Percentiles rank a stretch among this genome's conserved stretches.
Evolutionary conservation across 257 asterid genomes (phyloP).

Genomic region (Capsicum pubescens): DNA sequence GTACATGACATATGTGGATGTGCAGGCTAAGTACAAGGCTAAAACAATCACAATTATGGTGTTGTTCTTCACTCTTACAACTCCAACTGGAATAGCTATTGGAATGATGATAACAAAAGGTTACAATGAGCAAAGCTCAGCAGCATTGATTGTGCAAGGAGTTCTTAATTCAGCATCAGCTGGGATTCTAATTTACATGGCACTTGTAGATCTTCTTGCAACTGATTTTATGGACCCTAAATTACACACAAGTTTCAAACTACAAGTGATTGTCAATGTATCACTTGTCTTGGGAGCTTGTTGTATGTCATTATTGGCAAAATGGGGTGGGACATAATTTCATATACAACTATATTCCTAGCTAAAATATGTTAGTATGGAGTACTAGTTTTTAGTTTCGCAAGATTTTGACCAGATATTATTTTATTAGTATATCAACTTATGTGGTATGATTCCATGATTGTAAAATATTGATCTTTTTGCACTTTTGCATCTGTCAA

Average conservation of each 20-base stretch:
- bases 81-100: slow-evolving; percentile 43
- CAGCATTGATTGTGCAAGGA: slow-evolving; percentile 45
- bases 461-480: not conserved
- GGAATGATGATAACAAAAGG: slow-evolving; percentile 39
- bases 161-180: slow-evolving; percentile 47
- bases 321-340: slow-evolving; percentile 34
- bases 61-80: slow-evolving; percentile 42
- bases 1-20: not conserved
- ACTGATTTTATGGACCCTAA: slow-evolving; percentile 41
- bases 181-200: slow-evolving; percentile 46
- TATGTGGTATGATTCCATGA: not conserved
- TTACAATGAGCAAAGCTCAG: slow-evolving; percentile 40
- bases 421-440: not conserved
- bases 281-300: slow-evolving; percentile 41
- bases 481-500: not conserved
- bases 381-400: not conserved
- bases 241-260: slow-evolving; percentile 32
- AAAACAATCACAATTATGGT: slow-evolving; percentile 36
- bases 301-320: slow-evolving; percentile 47
- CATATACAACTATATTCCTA: too few species aligned
- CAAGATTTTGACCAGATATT: not conserved
- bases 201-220: slow-evolving; percentile 46
- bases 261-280: slow-evolving; percentile 33
- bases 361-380: too few species aligned
- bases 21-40: slow-evolving; percentile 40